Percentiles rank a stretch among this genome's conserved stretches.
Evolutionary conservation across 2,329 filamentous ascomycete genomes (phyloP).

Genomic region (Colletotrichum lini): DNA sequence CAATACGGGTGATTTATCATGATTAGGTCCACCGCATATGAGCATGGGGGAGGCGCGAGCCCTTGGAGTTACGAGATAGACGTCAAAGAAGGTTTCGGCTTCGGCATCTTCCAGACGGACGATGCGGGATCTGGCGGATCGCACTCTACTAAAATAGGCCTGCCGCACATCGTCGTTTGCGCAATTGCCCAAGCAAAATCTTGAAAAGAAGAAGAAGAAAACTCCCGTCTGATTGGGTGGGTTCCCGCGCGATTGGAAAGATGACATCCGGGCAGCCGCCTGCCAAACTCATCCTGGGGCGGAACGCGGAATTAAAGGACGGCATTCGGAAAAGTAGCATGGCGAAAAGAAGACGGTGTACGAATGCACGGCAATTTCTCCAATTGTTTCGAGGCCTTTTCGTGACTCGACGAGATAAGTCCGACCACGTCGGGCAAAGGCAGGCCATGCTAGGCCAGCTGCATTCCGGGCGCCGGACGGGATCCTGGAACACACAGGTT

Average conservation of each 20-base stretch:
- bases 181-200: neutral
- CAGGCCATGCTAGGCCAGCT: neutral
- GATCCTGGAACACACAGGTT: neutral
- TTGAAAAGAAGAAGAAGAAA: neutral
- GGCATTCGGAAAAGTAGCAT: neutral
- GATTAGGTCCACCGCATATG: neutral
- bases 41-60: neutral
- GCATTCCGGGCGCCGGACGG: neutral
- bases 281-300: neutral
- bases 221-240: neutral
- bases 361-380: conserved; percentile 1
- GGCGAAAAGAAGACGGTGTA: neutral
- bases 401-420: conserved; percentile 21
- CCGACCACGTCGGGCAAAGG: conserved; percentile 5
- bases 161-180: conserved; percentile 12
- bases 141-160: neutral
- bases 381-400: neutral
- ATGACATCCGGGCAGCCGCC: neutral
- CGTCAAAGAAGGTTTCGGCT: conserved; percentile 1
- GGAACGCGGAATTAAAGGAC: conserved; percentile 1
- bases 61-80: neutral
- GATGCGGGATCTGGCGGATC: conserved; percentile 18
- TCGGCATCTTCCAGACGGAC: neutral
- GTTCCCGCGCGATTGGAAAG: neutral
- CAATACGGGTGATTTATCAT: neutral